Evolutionary conservation across 2,329 filamentous ascomycete species (phyloP).

Genomic region (Fusarium napiforme): DNA sequence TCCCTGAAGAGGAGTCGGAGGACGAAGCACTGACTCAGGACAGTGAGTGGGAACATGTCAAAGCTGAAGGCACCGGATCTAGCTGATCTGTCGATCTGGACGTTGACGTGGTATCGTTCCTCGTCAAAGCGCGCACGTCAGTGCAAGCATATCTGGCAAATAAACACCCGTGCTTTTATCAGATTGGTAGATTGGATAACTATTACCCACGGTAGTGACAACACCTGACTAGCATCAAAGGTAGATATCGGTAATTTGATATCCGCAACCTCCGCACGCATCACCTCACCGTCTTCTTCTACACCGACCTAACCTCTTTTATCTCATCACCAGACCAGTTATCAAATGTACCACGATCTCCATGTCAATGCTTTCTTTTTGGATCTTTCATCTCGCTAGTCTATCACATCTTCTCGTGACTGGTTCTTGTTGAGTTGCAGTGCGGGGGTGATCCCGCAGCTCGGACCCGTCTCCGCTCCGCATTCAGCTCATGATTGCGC

Average conservation of each 20-base stretch:
- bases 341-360: not conserved
- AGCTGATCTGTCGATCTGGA: not conserved
- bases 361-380: not conserved
- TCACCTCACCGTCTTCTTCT: not conserved
- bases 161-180: not conserved
- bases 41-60: not conserved
- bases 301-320: not conserved
- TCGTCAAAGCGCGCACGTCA: not conserved
- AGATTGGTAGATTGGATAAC: not conserved
- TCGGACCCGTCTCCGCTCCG: conserved; percentile 21
- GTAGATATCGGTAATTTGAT: not conserved
- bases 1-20: not conserved
- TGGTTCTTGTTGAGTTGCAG: not conserved
- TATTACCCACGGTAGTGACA: not conserved
- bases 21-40: not conserved
- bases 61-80: not conserved
- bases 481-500: not conserved
- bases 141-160: not conserved
- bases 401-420: not conserved
- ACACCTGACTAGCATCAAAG: not conserved
- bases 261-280: not conserved
- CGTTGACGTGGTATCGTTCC: not conserved
- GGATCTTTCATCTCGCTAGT: not conserved
- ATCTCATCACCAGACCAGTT: not conserved
- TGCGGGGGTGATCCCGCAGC: conserved; percentile 24